phyloP scores from a whole-genome alignment of 768 basidiomycete genomes.

The Cystofilobasidium capitatum region DNA sequence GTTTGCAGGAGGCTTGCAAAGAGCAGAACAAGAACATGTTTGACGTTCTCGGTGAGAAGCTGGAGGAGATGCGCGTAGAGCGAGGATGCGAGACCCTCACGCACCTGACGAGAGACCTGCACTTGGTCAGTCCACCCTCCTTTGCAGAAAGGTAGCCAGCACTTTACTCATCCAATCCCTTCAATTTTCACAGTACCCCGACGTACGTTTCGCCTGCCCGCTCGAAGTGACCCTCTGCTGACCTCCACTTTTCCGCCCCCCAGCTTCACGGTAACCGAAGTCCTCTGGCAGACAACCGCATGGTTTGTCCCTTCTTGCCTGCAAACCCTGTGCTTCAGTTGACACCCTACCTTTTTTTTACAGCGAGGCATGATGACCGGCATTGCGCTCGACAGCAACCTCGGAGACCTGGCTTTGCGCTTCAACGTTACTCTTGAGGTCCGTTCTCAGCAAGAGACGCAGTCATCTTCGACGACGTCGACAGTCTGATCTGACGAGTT shows the following conservation, averaged over 20 bases:
- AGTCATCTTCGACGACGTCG: background rate
- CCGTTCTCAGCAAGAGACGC: background rate
- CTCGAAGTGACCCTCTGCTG: background rate
- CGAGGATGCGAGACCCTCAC: slow-evolving; percentile 54
- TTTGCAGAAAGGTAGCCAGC: background rate
- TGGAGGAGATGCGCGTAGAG: slow-evolving; percentile 58
- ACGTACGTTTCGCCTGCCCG: background rate
- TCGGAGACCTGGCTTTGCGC: slow-evolving; percentile 75
- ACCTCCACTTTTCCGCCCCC: background rate
- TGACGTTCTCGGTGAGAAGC: slow-evolving; percentile 55
- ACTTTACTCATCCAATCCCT: slow-evolving; percentile 41
- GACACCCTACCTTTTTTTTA: background rate
- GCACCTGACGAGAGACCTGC: slow-evolving; percentile 77
- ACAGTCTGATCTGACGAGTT: background rate
- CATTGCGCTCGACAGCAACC: slow-evolving; percentile 62
- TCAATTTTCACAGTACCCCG: background rate
- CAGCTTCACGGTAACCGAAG: slow-evolving; percentile 66
- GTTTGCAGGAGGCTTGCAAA: slow-evolving; percentile 57
- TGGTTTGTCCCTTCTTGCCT: background rate
- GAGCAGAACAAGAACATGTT: slow-evolving; percentile 44
- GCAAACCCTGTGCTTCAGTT: background rate
- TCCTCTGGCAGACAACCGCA: slow-evolving; percentile 86
- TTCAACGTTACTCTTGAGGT: slow-evolving; percentile 80
- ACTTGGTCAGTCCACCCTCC: slow-evolving; percentile 46
- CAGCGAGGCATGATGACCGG: slow-evolving; percentile 86